Evolutionary conservation across 2,329 filamentous ascomycete species (phyloP), one percentile per base, ranked within the genome.

Genomic region (Penicillium corylophilum): DNA sequence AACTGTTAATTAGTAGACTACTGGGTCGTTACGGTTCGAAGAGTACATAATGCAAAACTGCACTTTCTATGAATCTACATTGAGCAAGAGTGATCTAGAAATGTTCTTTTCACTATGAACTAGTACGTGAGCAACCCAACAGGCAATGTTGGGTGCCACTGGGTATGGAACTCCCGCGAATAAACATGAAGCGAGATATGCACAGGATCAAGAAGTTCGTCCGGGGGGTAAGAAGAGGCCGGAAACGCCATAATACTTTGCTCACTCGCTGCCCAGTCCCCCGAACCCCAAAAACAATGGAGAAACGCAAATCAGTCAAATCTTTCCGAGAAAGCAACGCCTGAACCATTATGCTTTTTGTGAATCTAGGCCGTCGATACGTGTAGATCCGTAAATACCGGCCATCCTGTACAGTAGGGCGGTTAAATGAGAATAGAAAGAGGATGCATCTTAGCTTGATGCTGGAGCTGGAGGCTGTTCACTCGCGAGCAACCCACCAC

Each of bases 401-500:
- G 18, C 35, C 35, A 20, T 16, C 10, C 35, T 38, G 35, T 38
- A 38, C 35, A 38, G 35, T 45, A 31, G 45, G 38, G 18, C 38
- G 26, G 31, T 46, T 18, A 15, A 33, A 23, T 45, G 35, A 33
- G 22, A 41, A 12, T 16, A 26, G 22, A 41, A 24, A 26, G 20
- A 13, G 15, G 4, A 26, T 15, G 2, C 33, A 35, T n/a, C 41
- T 15, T 5, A 44, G 41, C 41, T 31, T 29, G 28, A 31, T 15
- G 24, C 22, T 29, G 10, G 36, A 28, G 33, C n/a, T 39, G 8
- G 29, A 39, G 24, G 41, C 33, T n/a, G 40, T 48, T 55, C 54
- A 71, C 58, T 69, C 70, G 51, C 71, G 67, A 43, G 67, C 69
- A 45, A 72, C 70, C 55, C 76, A 75, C 74, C 71, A 86, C 18